Percentiles rank a stretch among this genome's conserved stretches.
Conservation (phyloP, 148 eudicot species). For the Oxyria digyna region DNA sequence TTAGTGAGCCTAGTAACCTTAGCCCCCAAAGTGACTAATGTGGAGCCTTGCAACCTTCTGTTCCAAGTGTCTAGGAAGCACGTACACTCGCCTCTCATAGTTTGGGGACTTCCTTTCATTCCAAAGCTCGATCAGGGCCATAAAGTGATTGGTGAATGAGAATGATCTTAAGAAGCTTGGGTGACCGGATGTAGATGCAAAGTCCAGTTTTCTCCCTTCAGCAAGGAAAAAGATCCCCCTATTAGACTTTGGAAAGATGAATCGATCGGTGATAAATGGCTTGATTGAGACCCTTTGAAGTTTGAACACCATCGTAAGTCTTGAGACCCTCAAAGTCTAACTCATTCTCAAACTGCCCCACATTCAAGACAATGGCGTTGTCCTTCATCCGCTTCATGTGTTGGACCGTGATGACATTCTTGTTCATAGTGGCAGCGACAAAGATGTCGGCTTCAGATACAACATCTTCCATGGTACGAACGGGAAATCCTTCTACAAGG, state of each 20-base stretch:
- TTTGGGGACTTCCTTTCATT: too few species aligned
- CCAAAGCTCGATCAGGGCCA: too few species aligned
- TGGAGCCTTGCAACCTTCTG: neutral
- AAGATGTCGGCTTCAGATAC: constrained; percentile 23
- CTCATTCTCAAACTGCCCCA: neutral
- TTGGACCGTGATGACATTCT: too few species aligned
- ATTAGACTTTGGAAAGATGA: constrained; percentile 79
- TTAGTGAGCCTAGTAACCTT: neutral
- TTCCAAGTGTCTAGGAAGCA: constrained; percentile 13
- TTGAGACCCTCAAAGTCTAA: constrained; percentile 47
- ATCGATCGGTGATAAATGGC: constrained; percentile 58
- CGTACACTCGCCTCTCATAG: too few species aligned
- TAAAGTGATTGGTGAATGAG: too few species aligned
- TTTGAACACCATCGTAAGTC: constrained; percentile 65
- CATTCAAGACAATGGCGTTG: neutral
- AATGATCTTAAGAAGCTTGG: too few species aligned
- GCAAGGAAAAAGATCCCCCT: constrained; percentile 63
- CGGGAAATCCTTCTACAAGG: constrained; percentile 69
- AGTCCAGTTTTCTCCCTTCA: constrained; percentile 91
- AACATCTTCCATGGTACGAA: constrained; percentile 59
- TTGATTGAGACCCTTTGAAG: neutral
- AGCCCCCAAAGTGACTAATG: neutral
- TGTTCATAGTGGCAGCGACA: constrained; percentile 90
- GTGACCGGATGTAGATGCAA: constrained; percentile 96
- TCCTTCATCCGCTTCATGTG: constrained; percentile 87